Evolutionary conservation across 2,329 filamentous ascomycete genomes (phyloP).

Genomic region (Diaporthe longicolla): DNA sequence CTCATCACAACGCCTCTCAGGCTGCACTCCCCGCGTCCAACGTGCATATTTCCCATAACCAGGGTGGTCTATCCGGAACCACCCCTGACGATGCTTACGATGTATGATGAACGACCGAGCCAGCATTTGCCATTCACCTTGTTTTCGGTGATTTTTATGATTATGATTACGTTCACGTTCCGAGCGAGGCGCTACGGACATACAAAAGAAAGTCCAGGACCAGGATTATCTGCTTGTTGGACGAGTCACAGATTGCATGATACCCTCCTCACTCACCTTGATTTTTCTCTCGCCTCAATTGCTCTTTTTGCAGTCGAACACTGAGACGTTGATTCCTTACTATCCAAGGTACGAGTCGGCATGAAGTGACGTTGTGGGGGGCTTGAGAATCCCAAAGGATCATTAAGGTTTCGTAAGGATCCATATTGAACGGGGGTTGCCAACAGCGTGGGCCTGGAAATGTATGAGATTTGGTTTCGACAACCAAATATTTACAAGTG

Average conservation of each 20-base stretch:
- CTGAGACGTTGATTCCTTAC: neutral
- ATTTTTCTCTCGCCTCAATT: neutral
- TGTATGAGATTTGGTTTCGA: neutral
- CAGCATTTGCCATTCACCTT: neutral
- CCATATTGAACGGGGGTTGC: neutral
- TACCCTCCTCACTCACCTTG: constrained; percentile 8
- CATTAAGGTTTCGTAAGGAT: neutral
- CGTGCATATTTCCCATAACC: neutral
- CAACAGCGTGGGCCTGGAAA: neutral
- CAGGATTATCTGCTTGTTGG: neutral
- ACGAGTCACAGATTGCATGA: constrained; percentile 32
- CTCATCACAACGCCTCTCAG: neutral
- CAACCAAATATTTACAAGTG: neutral
- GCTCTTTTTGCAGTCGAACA: too few relatives aligned
- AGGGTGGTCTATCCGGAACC: neutral
- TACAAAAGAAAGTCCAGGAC: neutral
- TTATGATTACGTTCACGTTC: neutral
- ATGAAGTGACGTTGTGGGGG: neutral
- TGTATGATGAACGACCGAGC: neutral
- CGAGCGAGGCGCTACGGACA: constrained; percentile 15
- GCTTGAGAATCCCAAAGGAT: too few relatives aligned
- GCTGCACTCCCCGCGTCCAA: neutral
- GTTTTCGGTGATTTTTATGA: neutral
- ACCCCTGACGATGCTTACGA: neutral
- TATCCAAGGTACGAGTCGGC: neutral